phyloP scores from a whole-genome alignment of 805 yeast genomes.

The Wickerhamomyces chambardii region DNA sequence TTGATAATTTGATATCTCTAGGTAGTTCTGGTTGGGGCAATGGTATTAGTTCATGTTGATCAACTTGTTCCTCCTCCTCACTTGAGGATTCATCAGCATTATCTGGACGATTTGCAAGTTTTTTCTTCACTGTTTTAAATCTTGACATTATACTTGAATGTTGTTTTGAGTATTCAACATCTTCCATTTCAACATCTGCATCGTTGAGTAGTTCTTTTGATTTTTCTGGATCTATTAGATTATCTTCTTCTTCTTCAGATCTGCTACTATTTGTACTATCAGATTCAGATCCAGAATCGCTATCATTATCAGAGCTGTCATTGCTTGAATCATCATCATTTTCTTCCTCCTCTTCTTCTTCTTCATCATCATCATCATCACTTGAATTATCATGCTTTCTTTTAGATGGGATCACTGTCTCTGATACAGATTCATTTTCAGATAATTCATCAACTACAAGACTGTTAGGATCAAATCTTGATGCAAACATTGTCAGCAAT shows the following conservation, averaged over 20 bases:
- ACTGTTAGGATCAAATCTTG: slow-evolving; percentile 48
- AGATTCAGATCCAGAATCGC: too few relatives aligned
- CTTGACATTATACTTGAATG: slow-evolving; percentile 44
- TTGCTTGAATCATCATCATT: too few relatives aligned
- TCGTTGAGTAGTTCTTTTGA: too few relatives aligned
- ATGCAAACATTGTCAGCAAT: slow-evolving; percentile 47
- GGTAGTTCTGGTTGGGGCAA: slow-evolving; percentile 81
- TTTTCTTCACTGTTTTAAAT: slow-evolving; percentile 12
- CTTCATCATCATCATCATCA: slow-evolving; percentile 4
- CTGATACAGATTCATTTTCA: too few relatives aligned
- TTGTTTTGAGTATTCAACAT: slow-evolving; percentile 20
- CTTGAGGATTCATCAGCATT: slow-evolving; percentile 8
- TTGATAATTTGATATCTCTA: slow-evolving; percentile 32
- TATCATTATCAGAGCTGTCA: too few relatives aligned
- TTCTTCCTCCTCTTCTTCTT: slow-evolving; percentile 6
- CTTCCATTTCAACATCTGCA: slow-evolving; percentile 10
- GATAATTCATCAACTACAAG: slow-evolving; percentile 5
- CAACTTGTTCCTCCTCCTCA: slow-evolving; percentile 18
- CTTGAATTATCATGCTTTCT: slow-evolving; percentile 10
- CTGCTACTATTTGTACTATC: too few relatives aligned
- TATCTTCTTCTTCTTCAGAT: background rate
- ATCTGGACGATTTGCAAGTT: too few relatives aligned
- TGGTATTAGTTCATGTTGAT: slow-evolving; percentile 46
- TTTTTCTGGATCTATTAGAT: background rate
- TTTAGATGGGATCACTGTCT: slow-evolving; percentile 4